Evolutionary conservation across 495 filamentous ascomycete genomes (phyloP).

Genomic region (Daldinia vernicosa): DNA sequence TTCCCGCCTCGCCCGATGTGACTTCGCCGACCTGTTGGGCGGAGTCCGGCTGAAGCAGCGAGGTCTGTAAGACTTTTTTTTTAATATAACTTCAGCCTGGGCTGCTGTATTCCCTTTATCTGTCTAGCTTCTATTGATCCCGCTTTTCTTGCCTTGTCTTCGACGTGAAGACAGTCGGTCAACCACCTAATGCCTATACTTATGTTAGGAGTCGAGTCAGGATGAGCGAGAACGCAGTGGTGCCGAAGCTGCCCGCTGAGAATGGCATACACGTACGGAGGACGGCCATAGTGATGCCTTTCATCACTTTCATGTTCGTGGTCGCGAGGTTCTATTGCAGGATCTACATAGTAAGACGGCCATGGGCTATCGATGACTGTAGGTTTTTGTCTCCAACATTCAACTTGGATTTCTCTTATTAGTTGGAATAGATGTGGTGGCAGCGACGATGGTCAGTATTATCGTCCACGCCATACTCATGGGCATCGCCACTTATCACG

Average conservation of each 20-base stretch:
- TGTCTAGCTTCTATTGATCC: constrained; percentile 1
- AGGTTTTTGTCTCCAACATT: constrained; percentile 7
- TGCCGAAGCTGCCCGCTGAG: constrained; percentile 43
- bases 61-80: background rate
- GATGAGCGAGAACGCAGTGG: constrained; percentile 39
- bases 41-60: background rate
- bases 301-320: constrained; percentile 46
- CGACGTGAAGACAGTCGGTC: background rate
- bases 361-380: constrained; percentile 44
- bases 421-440: constrained; percentile 39
- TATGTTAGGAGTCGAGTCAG: constrained; percentile 4
- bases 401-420: constrained; percentile 12
- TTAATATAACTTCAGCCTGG: constrained; percentile 6
- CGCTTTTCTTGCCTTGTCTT: background rate
- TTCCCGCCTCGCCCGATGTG: constrained; percentile 11
- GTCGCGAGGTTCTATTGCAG: constrained; percentile 45
- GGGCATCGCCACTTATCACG: constrained; percentile 46
- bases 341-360: constrained; percentile 31
- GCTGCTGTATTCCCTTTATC: background rate
- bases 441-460: constrained; percentile 41
- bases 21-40: constrained; percentile 13
- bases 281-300: constrained; percentile 44
- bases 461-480: constrained; percentile 43
- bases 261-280: constrained; percentile 47
- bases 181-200: constrained; percentile 8